These are phyloP conservation scores for Pestalotiopsis fici DNA, from an alignment of 2,329 filamentous ascomycete species.

Conservation along the genomic window DNA sequence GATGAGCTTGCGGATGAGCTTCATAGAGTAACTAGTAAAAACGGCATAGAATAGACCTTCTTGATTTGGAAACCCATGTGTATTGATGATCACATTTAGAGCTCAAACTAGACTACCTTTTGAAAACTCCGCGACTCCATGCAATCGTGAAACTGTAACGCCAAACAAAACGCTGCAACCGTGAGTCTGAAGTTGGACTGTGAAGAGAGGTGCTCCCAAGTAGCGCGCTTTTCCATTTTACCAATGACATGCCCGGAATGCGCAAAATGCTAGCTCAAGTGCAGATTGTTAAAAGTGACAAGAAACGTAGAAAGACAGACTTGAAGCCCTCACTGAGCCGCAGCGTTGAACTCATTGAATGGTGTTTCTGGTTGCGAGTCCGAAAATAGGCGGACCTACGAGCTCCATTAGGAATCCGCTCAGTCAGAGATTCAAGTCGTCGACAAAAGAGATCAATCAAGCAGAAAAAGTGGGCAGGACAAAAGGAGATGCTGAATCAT, in stretches of 20 bases:
- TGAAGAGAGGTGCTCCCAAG: background rate
- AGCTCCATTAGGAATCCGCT: background rate
- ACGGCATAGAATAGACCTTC: background rate
- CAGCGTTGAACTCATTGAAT: background rate
- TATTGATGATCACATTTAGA: conserved; percentile 15
- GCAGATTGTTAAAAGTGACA: conserved; percentile 9
- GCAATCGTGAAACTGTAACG: background rate
- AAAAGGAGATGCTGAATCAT: conserved; percentile 3
- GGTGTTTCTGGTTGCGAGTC: background rate
- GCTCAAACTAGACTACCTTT: background rate
- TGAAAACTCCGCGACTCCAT: background rate
- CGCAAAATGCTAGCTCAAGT: background rate
- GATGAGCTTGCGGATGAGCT: background rate
- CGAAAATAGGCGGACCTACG: background rate
- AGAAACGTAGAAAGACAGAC: background rate
- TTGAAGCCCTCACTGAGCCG: background rate
- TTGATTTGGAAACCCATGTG: conserved; percentile 12
- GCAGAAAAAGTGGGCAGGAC: conserved; percentile 10
- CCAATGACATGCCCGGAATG: background rate
- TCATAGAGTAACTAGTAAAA: background rate
- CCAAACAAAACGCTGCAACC: conserved; percentile 8
- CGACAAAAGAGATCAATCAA: conserved; percentile 3
- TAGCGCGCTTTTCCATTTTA: background rate
- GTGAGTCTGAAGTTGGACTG: background rate
- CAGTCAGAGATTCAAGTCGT: background rate